Percentiles rank a stretch among this genome's conserved stretches.
Conservation (phyloP, 208 protist genomes). For the Acanthamoeba sp. region DNA sequence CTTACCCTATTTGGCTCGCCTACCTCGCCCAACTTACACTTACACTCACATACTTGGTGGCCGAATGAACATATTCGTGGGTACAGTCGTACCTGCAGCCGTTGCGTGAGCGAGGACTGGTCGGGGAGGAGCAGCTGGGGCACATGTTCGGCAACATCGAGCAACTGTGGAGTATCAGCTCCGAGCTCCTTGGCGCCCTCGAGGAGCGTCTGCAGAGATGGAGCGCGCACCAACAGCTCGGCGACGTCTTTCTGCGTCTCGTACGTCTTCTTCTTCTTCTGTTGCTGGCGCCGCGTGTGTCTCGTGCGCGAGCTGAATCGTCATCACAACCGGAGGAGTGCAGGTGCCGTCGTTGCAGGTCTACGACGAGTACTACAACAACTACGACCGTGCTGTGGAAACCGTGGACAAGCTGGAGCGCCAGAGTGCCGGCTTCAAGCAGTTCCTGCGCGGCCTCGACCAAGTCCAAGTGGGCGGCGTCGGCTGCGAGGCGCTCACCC, state of each 20-base stretch:
- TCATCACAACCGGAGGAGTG: not conserved
- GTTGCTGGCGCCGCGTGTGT: not conserved
- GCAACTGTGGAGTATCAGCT: conserved; percentile 10
- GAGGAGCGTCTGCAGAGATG: conserved; percentile 15
- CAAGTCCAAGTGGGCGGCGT: not conserved
- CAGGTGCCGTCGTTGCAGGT: conserved; percentile 45
- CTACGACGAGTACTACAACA: conserved; percentile 60
- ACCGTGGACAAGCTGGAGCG: conserved; percentile 53
- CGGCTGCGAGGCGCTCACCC: not conserved
- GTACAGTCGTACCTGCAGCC: conserved; percentile 27
- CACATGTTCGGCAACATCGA: conserved; percentile 55
- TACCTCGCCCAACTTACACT: not conserved
- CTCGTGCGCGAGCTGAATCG: not conserved
- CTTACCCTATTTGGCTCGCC: no score
- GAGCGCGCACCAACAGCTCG: not conserved
- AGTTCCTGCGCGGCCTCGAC: conserved; percentile 13
- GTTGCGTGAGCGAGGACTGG: not conserved
- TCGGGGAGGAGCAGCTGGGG: not conserved
- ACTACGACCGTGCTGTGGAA: conserved; percentile 40
- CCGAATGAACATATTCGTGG: not conserved
- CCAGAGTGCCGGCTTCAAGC: not conserved
- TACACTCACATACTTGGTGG: not conserved
- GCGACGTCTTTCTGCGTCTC: conserved; percentile 33
- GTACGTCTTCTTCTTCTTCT: not conserved
- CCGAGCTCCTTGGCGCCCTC: conserved; percentile 39